Conservation (phyloP, 164 flowering plant species). For the Tetrastigma voinierianum region DNA sequence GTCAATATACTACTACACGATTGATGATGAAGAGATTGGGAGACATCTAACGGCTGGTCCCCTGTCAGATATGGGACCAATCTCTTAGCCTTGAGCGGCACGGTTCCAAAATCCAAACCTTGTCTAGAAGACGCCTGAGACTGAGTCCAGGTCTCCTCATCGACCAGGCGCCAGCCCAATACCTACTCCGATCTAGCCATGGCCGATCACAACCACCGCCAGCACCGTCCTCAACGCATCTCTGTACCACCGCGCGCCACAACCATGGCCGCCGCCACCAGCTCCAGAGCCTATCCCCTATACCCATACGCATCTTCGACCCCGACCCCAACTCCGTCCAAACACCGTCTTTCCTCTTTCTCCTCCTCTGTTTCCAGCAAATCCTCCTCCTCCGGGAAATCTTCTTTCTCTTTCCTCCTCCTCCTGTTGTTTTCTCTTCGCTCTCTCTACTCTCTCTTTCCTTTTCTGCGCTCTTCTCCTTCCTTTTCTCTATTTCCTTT, state of each 20-base stretch:
- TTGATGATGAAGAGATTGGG: too few relatives aligned
- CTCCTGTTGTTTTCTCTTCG: constrained; percentile 77
- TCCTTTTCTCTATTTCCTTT: constrained; percentile 30
- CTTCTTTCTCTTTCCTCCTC: constrained; percentile 54
- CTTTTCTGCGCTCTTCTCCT: constrained; percentile 17
- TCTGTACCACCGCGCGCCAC: constrained; percentile 59
- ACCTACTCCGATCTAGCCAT: constrained; percentile 12
- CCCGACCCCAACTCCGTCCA: constrained; percentile 78
- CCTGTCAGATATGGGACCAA: too few relatives aligned
- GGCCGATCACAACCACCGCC: constrained; percentile 60
- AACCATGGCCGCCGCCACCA: constrained; percentile 8
- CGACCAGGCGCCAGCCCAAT: not conserved
- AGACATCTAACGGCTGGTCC: too few relatives aligned
- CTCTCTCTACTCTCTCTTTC: constrained; percentile 58
- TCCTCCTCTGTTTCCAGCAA: constrained; percentile 13
- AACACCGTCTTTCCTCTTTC: constrained; percentile 39
- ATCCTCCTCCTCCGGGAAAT: constrained; percentile 16
- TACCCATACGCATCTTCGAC: constrained; percentile 37
- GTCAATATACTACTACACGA: too few relatives aligned
- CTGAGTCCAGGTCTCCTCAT: too few relatives aligned
- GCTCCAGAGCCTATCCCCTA: constrained; percentile 35
- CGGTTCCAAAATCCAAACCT: too few relatives aligned
- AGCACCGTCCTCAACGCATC: constrained; percentile 62
- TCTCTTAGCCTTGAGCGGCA: too few relatives aligned
- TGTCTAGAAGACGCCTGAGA: too few relatives aligned